A percentile compares a stretch with the other conserved stretches of the same genome.
These are phyloP conservation scores for Lactifluus piperatus DNA, from an alignment of 768 basidiomycete species.

Conservation along the genomic window DNA sequence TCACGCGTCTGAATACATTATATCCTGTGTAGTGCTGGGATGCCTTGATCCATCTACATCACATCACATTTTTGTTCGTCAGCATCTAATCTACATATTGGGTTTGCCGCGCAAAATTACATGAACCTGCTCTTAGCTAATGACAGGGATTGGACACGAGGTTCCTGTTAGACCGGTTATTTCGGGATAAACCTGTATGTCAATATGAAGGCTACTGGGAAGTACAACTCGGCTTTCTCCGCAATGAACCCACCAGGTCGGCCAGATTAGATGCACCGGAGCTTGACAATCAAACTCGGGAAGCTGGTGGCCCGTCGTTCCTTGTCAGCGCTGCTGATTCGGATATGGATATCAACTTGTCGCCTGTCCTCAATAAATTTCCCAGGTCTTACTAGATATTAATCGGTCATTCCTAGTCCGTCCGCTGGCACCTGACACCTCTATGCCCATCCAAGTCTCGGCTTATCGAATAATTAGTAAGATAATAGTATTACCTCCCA, in stretches of 20 bases:
- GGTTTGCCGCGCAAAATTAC: conserved; percentile 2
- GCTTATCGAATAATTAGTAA: no score
- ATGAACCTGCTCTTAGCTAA: conserved; percentile 5
- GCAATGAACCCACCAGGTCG: conserved; percentile 8
- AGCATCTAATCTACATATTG: conserved; percentile 3
- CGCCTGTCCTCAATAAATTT: not conserved
- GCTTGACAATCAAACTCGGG: conserved; percentile 7
- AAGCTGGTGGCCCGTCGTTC: conserved; percentile 11
- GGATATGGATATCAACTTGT: conserved; percentile 8
- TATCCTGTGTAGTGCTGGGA: conserved; percentile 38
- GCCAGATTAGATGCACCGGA: conserved; percentile 9
- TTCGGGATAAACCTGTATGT: conserved; percentile 7
- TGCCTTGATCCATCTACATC: conserved; percentile 17
- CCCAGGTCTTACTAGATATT: conserved; percentile 8
- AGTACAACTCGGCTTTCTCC: conserved; percentile 6
- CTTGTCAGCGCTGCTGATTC: conserved; percentile 11
- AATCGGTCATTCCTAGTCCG: conserved; percentile 2
- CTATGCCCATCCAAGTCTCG: conserved; percentile 1
- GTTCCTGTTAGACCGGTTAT: conserved; percentile 9
- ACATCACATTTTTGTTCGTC: conserved; percentile 17
- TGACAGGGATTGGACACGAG: conserved; percentile 10
- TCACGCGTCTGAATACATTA: conserved; percentile 59
- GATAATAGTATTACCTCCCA: no score
- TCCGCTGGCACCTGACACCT: conserved; percentile 10
- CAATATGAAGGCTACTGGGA: conserved; percentile 6